Evolutionary conservation across 352 stramenopile genomes (phyloP), one percentile per base, ranked within the genome.

Genomic region (Pythium pyrilobum): DNA sequence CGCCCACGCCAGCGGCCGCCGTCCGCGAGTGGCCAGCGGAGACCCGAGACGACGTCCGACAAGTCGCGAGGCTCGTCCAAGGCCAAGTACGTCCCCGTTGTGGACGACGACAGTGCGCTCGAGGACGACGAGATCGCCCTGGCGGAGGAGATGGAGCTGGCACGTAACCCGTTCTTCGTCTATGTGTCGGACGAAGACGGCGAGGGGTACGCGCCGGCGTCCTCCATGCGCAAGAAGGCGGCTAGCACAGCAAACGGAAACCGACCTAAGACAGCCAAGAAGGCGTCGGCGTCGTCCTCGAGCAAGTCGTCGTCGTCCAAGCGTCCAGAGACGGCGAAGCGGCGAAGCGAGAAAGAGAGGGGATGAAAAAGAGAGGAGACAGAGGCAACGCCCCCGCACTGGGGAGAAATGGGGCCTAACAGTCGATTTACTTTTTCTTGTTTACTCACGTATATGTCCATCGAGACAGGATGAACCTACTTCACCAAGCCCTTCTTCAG

Each of bases 151-250:
- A 66, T 89, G 28, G 78, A 92, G 56, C 62, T 87, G 10, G 64
- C 72, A 33, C 69, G 77, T 6, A 89, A 92, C 50, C 80, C 80
- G 21, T 93, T 89, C 55, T 88, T 93, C 39, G 71, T 91, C 45
- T 93, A 93, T 64, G 76, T 89, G 23, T 86, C 76, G 5, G 82
- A 93, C 50, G 84, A 89, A 1, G 79, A 92, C 56, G 75, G 77
- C 6, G 79, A 91, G 38, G 82, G 82, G 12, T 91, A 90, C 48
- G 82, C 82, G 15, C 77, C 80, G 16, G 82, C 81, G 13, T 61
- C 75, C 13, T 57, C 59, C 28, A 72, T 59, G 34, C 64, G 76
- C 2, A 85, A 77, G 62, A 87, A 81, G 29, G 15, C 43, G 41
- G 28, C 44, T 13, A 21, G 18, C 15, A 54, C 59, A 24, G 41